Evolutionary conservation across 306 rosid genomes (phyloP).

Genomic region (peach (Prunus persica)): Prunus_persica_NCBIv2 NC_034011.1:7002001-7002500

Average conservation of each 20-base stretch:
- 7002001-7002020: constrained; percentile 60
- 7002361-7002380: constrained; percentile 82
- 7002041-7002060: constrained; percentile 39
- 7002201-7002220: constrained; percentile 66
- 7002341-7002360: constrained; percentile 93
- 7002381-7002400: constrained; percentile 64
- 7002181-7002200: constrained; percentile 56
- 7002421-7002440: constrained; percentile 33
- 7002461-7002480: not conserved
- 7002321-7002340: constrained; percentile 81
- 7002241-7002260: constrained; percentile 46
- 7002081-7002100: constrained; percentile 65
- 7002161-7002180: constrained; percentile 70
- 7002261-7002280: constrained; percentile 73
- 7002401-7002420: constrained; percentile 63
- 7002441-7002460: constrained; percentile 18
- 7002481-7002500: not conserved
- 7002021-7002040: constrained; percentile 44
- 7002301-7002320: constrained; percentile 89
- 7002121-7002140: constrained; percentile 74
- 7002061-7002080: constrained; percentile 46
- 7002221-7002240: constrained; percentile 48
- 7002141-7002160: constrained; percentile 82
- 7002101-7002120: constrained; percentile 61
- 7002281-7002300: constrained; percentile 75